These are phyloP conservation scores for Aechmea fasciata DNA, from an alignment of 176 grass and related monocot genomes.

Conservation along the genomic window DNA sequence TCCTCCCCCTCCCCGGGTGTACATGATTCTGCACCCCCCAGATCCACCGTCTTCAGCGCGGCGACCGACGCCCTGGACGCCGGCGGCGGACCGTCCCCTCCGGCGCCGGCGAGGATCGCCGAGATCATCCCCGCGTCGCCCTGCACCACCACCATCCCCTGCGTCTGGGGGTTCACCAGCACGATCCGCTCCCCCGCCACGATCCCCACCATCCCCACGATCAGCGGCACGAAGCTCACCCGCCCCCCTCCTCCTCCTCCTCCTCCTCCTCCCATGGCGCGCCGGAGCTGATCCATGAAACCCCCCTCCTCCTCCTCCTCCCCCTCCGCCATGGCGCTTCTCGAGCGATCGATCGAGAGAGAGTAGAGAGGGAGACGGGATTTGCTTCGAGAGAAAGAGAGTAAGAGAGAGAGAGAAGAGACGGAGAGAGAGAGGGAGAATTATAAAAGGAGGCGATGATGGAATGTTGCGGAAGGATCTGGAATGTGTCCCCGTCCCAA, in stretches of 20 bases:
- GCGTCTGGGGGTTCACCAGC: slow-evolving; percentile 1
- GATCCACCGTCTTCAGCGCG: slow-evolving; percentile 18
- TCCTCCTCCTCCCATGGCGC: neutral
- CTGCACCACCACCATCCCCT: slow-evolving; percentile 6
- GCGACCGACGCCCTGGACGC: slow-evolving; percentile 29
- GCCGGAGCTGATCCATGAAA: neutral
- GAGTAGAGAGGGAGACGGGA: no score
- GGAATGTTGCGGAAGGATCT: neutral
- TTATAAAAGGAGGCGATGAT: neutral
- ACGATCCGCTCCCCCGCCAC: slow-evolving; percentile 5
- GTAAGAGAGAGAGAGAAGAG: neutral
- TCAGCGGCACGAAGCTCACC: neutral
- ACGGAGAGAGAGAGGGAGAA: neutral
- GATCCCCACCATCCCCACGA: neutral
- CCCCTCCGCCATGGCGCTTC: no score
- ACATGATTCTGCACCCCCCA: neutral
- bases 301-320: neutral
- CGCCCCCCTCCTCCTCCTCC: neutral
- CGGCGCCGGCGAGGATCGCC: slow-evolving; percentile 1
- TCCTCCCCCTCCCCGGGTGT: neutral
- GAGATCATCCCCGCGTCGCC: slow-evolving; percentile 1
- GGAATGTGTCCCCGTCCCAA: neutral
- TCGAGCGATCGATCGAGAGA: no score
- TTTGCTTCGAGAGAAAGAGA: no score
- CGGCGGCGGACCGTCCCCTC: slow-evolving; percentile 13